Base-by-base conservation (phyloP, 2,329 filamentous ascomycete genomes). In the Ophioceras dolichostomum region DNA sequence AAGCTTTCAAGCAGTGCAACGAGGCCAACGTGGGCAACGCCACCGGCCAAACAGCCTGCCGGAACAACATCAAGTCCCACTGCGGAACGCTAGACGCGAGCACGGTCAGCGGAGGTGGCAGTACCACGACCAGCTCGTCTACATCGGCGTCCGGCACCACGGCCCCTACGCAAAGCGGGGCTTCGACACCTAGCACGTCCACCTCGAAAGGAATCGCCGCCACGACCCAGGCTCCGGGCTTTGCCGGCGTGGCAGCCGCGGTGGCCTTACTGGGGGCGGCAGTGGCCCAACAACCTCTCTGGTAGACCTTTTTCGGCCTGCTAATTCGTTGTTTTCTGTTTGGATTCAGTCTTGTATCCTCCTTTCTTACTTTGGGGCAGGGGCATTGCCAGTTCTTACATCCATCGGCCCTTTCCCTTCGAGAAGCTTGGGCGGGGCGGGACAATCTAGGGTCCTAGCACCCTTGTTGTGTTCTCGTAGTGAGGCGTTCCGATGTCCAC, bases 1-100 rank as follows among this genome's bases (percentile, higher is more conserved):
- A 60, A 41, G 64, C 69, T 29, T 71, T 60, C 53, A 43, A 48
- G 19, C 54, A 66, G 41, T 76, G 72, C 57, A 70, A 63, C 46
- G 32, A 28, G 3, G 40, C 50, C 32, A 62, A 66, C 48, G 56
- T 58, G 20, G 58, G 58, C 51, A 57, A 64, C 49, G 48, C 55
- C 16, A 47, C 45, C 9, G 64, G 51, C 29, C 70, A 74, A 55
- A 48, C 52, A 24, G 60, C 61, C 43, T 76, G 72, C 61, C 65
- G 54, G 27, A 52, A 50, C 21, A 60, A 61, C 46, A 73, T 70
- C 49, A 30, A 57, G 39, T 53, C 58, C 41, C 56, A 65, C 21
- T 76, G 71, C 52, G 69, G 66, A 38, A 61, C 51, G 19, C 53
- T 64, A 33, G 45, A 57, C 42, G 58, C 66, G 28, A 48, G 52